These are phyloP conservation scores for Fragilaria radians DNA, from an alignment of 108 stramenopile species.

Conservation along the genomic window DNA sequence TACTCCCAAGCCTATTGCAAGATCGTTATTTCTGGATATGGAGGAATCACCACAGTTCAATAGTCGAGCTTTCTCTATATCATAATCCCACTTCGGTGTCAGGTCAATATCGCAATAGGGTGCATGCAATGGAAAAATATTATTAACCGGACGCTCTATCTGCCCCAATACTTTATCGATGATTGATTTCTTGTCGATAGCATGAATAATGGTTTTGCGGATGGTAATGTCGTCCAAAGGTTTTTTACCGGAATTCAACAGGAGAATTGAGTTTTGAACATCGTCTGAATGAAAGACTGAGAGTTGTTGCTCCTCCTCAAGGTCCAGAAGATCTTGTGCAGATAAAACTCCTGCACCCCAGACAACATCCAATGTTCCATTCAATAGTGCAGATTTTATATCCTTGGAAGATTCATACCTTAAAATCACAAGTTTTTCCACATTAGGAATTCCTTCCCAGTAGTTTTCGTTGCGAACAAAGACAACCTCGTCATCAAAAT, in stretches of 20 bases:
- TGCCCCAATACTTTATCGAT: conserved; percentile 22
- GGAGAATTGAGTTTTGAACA: conserved; percentile 23
- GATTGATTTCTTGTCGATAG: conserved; percentile 24
- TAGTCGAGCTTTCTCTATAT: conserved; percentile 30
- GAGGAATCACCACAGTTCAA: conserved; percentile 12
- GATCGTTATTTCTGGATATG: background rate
- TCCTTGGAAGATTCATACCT: conserved; percentile 18
- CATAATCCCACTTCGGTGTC: conserved; percentile 32
- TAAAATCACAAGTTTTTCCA: conserved; percentile 22
- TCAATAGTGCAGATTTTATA: conserved; percentile 25
- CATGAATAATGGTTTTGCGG: conserved; percentile 27
- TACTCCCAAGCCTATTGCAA: background rate
- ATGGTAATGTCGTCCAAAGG: conserved; percentile 25
- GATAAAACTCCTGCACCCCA: conserved; percentile 24
- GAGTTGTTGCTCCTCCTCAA: conserved; percentile 7
- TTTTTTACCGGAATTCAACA: conserved; percentile 25
- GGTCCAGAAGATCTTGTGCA: conserved; percentile 2
- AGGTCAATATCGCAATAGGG: conserved; percentile 38
- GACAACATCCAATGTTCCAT: conserved; percentile 23
- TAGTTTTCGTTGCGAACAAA: conserved; percentile 21
- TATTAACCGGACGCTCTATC: conserved; percentile 13
- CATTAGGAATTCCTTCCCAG: conserved; percentile 27
- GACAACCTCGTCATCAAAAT: conserved; percentile 21
- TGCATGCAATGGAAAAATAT: conserved; percentile 17
- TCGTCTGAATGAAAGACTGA: conserved; percentile 13